Conservation (phyloP, 2,329 filamentous ascomycete species). For the Aureobasidium sp. region DNA sequence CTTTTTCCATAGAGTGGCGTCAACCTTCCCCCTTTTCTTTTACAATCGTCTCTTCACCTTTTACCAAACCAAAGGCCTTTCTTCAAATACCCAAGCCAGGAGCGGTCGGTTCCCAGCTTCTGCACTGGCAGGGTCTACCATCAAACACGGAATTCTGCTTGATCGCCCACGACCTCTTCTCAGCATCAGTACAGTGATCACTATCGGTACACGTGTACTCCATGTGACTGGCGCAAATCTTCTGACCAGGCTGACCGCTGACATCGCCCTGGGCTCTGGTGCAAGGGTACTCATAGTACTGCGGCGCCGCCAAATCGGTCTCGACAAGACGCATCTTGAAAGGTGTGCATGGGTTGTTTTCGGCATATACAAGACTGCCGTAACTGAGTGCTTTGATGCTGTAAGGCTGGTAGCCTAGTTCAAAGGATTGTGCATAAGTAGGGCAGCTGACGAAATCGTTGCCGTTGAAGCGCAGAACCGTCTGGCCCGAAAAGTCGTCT, state of each 20-base stretch:
- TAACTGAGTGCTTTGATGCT: neutral
- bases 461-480: conserved; percentile 1
- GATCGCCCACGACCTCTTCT: neutral
- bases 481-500: neutral
- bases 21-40: too few species aligned
- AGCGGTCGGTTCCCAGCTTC: too few species aligned
- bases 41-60: too few species aligned
- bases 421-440: neutral
- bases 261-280: neutral
- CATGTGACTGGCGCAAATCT: neutral
- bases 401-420: neutral
- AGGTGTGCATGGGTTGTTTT: neutral
- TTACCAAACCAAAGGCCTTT: neutral
- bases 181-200: neutral
- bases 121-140: neutral
- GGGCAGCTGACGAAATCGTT: neutral
- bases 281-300: conserved; percentile 11
- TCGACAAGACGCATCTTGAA: conserved; percentile 9
- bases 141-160: neutral
- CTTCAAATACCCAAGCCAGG: neutral
- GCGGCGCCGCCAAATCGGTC: conserved; percentile 21
- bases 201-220: neutral
- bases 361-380: neutral
- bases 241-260: neutral
- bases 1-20: too few species aligned